Evolutionary conservation across 2,329 filamentous ascomycete species (phyloP).

Genomic region (Tolypocladium tropicale): DNA sequence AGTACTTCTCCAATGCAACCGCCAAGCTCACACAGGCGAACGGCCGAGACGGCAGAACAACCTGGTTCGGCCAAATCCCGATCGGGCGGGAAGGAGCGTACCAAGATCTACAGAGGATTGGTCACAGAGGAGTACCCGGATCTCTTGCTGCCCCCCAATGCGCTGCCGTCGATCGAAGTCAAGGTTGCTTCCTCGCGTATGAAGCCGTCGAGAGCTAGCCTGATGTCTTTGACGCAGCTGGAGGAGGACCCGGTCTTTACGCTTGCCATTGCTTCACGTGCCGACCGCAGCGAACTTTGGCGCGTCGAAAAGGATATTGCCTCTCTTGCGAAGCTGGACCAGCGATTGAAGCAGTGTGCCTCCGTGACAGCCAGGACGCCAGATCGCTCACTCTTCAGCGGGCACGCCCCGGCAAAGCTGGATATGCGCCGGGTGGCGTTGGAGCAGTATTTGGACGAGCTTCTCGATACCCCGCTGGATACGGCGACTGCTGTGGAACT

Average conservation of each 20-base stretch:
- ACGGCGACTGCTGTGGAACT: constrained; percentile 67
- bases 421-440: constrained; percentile 75
- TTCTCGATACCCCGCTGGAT: constrained; percentile 76
- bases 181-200: constrained; percentile 91
- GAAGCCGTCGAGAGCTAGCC: constrained; percentile 79
- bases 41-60: constrained; percentile 23
- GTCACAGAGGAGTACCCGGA: constrained; percentile 80
- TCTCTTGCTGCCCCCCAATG: constrained; percentile 77
- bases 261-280: constrained; percentile 71
- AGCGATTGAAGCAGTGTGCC: constrained; percentile 65
- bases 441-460: constrained; percentile 74
- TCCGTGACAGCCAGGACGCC: constrained; percentile 67
- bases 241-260: constrained; percentile 95
- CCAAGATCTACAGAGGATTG: constrained; percentile 62
- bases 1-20: constrained; percentile 1
- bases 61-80: constrained; percentile 12
- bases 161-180: constrained; percentile 74
- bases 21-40: constrained; percentile 2
- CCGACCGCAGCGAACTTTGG: constrained; percentile 74
- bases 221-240: constrained; percentile 65
- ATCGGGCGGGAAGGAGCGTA: constrained; percentile 31
- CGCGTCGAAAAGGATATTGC: constrained; percentile 84
- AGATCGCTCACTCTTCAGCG: constrained; percentile 77
- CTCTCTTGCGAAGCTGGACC: constrained; percentile 72
- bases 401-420: constrained; percentile 86